Evolutionary conservation across 352 stramenopile species (phyloP).

Genomic region (Globisporangium okanoganense): DNA sequence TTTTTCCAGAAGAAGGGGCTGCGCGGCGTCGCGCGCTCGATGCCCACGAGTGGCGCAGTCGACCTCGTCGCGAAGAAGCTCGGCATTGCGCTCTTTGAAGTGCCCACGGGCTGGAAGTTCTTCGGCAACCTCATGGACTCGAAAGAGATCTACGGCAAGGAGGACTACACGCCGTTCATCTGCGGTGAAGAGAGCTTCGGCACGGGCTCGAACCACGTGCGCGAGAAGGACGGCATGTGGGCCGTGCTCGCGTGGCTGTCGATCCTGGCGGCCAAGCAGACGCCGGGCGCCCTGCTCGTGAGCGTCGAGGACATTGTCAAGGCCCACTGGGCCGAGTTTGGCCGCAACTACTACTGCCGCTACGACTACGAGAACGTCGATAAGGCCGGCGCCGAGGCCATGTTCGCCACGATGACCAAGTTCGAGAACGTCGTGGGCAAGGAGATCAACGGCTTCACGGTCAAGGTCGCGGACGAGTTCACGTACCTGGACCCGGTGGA

Average conservation of each 20-base stretch:
- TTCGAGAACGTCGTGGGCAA: conserved; percentile 66
- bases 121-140: conserved; percentile 99
- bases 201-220: conserved; percentile 98
- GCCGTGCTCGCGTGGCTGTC: conserved; percentile 98
- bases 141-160: conserved; percentile 92
- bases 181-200: conserved; percentile 99
- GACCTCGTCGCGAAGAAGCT: conserved; percentile 96
- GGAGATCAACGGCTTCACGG: conserved; percentile 73
- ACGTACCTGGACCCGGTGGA: conserved; percentile 98
- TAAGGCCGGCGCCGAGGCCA: conserved; percentile 69
- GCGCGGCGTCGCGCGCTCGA: conserved; percentile 95
- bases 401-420: conserved; percentile 75
- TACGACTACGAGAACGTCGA: conserved; percentile 99
- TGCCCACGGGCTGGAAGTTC: conserved; percentile 99
- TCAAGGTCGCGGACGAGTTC: conserved; percentile 95
- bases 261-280: conserved; percentile 93
- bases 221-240: conserved; percentile 99
- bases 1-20: conserved; percentile 95
- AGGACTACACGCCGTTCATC: conserved; percentile 98
- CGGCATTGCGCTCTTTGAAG: conserved; percentile 95
- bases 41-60: conserved; percentile 97
- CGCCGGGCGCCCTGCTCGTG: conserved; percentile 87
- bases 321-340: conserved; percentile 96
- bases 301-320: conserved; percentile 96
- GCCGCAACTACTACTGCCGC: conserved; percentile 98